Conservation (phyloP, 106 monocot genomes). For the Alisma plantagoaquatica region DNA sequence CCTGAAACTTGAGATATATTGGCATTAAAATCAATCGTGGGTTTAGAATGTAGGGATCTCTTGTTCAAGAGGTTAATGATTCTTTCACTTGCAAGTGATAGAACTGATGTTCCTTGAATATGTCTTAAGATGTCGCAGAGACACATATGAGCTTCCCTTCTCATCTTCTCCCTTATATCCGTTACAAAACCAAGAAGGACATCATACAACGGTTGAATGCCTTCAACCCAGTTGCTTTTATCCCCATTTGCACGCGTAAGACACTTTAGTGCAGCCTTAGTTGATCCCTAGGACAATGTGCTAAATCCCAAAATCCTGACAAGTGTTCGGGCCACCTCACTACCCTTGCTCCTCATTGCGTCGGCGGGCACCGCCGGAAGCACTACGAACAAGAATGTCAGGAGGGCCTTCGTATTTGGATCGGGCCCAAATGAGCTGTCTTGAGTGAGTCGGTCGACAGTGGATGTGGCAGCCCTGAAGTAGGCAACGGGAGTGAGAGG, state of each 20-base stretch:
- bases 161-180: constrained; percentile 22
- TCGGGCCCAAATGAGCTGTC: constrained; percentile 27
- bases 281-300: constrained; percentile 20
- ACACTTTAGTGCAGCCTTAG: constrained; percentile 54
- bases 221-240: constrained; percentile 28
- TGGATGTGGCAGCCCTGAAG: constrained; percentile 56
- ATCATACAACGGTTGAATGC: constrained; percentile 26
- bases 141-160: constrained; percentile 57
- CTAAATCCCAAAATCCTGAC: constrained; percentile 30
- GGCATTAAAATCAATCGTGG: too few species aligned
- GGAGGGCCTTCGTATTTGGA: constrained; percentile 31
- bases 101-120: constrained; percentile 44
- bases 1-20: too few species aligned
- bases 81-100: constrained; percentile 58
- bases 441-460: constrained; percentile 43
- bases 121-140: constrained; percentile 44
- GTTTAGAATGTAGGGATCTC: too few species aligned
- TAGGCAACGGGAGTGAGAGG: constrained; percentile 64
- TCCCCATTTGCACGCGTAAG: constrained; percentile 28
- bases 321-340: constrained; percentile 32
- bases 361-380: constrained; percentile 33
- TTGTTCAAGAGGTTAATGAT: constrained; percentile 47
- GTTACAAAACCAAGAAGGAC: constrained; percentile 45
- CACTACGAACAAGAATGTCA: constrained; percentile 44
- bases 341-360: constrained; percentile 40